Base-by-base conservation (phyloP, 345 rosid genomes). In the Citrus australasica region DNA sequence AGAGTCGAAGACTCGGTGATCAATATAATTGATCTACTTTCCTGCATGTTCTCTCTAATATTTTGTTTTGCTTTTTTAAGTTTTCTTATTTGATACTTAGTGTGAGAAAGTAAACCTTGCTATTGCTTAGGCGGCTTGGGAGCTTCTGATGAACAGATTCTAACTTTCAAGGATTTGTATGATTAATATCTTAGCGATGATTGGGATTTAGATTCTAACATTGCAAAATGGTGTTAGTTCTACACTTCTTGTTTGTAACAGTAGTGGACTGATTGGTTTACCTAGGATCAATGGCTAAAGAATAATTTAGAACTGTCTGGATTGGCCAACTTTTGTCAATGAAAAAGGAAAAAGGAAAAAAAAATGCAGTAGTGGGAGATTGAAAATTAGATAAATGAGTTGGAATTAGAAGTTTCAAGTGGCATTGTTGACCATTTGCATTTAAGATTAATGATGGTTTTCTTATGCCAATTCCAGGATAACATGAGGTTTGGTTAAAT, bases 81-180 rank as follows among this genome's bases (percentile, higher is more conserved):
- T 7, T 46, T 32, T 64, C 17, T 21, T 62, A 63, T 74, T 75
- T 30, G 51, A 64, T 64, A 48, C n/a, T 13, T 46, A 75, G 32
- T 46, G 58, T 64, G 59, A 48, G 60, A 64, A 51, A 64, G 22
- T 62, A 61, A 61, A 27, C 58, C 55, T 62, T 0, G 25, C 53
- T 14, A 35, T 32, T 62, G 59, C 38, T 62, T 27, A 64, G 1
- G 40, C 33, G 42, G 21, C 13, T 70, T 17, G 4, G 61, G 66
- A 73, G 65, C 58, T 61, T 74, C 22, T 6, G 46, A 32, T 74
- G 69, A 61, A 40, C 53, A 61, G 65, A 27, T 61, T 61, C 67
- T 73, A 17, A 35, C 19, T 58, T 13, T 69, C 3, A 56, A 37
- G 37, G 6, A 64, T 56, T 42, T 48, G 22, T 64, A 30, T 10